Evolutionary conservation across 108 stramenopile genomes (phyloP), one percentile per base, ranked within the genome.

Genomic region (Mayamaea pseudoterrestris): DNA sequence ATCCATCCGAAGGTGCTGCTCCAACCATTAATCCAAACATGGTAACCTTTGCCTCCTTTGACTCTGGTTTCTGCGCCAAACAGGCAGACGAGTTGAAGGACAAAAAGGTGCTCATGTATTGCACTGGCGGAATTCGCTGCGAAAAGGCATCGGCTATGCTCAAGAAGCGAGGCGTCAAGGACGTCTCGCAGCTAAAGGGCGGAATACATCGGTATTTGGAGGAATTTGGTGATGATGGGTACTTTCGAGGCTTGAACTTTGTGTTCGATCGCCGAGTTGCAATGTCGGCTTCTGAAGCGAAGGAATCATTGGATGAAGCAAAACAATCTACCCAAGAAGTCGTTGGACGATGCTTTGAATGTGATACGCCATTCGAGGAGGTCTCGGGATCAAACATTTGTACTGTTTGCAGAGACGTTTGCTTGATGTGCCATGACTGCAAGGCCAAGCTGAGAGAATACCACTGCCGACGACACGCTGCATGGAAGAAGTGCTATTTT

Each of bases 191-290:
- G 54, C 71, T 95, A 32, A 43, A 62, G 25, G 96, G 96, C 4
- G 96, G 96, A 2, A 97, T 97, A 28, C 90, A 93, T 57, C 69
- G 93, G 3, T 97, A 97, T 67, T 59, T 94, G 50, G 87, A 97
- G 55, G 57, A 59, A 30, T 97, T 66, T 54, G 87, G 83, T 8
- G 64, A 64, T 29, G 42, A 60, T 36, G 93, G 94, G 4, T 75
- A 73, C 60, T 90, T 58, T 6, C 66, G 68, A 41, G 96, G 96
- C 7, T 78, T 81, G 44, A 86, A 93, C 50, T 94, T 95, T 69
- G 90, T 93, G 3, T 97, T 95, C 50, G 96, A 97, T 56, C 71
- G 79, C 49, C 60, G 84, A 32, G 73, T 81, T 24, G 77, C 84
- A 4, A 59, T 86, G 49, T 59, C 65, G 43, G 65, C 80, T 35